Conservation (phyloP, 106 monocot genomes). For the Acorus gramineus region DNA sequence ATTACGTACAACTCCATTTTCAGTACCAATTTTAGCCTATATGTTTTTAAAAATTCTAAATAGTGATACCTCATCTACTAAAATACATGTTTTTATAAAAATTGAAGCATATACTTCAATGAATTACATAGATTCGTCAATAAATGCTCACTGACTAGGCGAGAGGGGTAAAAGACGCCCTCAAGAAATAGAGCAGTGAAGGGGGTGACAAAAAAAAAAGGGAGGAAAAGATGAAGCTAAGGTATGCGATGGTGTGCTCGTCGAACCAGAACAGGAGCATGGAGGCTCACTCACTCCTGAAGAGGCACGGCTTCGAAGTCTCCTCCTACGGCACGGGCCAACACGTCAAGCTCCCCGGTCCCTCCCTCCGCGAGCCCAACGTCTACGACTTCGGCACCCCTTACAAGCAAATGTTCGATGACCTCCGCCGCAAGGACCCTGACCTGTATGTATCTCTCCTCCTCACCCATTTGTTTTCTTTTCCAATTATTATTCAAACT, state of each 20-base stretch:
- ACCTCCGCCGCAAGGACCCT: slow-evolving; percentile 73
- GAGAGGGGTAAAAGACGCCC: too few relatives aligned
- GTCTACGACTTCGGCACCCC: slow-evolving; percentile 95
- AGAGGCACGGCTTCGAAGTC: slow-evolving; percentile 73
- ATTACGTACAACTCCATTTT: too few relatives aligned
- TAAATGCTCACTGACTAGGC: too few relatives aligned
- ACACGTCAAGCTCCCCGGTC: slow-evolving; percentile 97
- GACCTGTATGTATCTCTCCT: slow-evolving; percentile 29
- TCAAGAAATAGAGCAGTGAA: too few relatives aligned
- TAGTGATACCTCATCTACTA: too few relatives aligned
- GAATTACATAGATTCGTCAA: too few relatives aligned
- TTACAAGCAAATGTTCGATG: slow-evolving; percentile 78
- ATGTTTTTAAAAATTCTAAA: too few relatives aligned
- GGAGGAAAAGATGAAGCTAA: slow-evolving; percentile 27
- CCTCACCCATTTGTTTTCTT: neutral
- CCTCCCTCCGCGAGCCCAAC: slow-evolving; percentile 88
- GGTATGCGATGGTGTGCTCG: slow-evolving; percentile 94
- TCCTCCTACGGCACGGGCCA: slow-evolving; percentile 89
- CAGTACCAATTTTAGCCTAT: too few relatives aligned
- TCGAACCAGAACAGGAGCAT: slow-evolving; percentile 99
- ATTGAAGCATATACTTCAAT: too few relatives aligned
- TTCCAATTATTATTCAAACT: neutral
- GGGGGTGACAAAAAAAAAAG: neutral
- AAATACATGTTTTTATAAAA: too few relatives aligned
- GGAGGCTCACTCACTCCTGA: slow-evolving; percentile 86